These are phyloP conservation scores for Termitomyces sp. DNA, from an alignment of 768 basidiomycete species.

Conservation along the genomic window DNA sequence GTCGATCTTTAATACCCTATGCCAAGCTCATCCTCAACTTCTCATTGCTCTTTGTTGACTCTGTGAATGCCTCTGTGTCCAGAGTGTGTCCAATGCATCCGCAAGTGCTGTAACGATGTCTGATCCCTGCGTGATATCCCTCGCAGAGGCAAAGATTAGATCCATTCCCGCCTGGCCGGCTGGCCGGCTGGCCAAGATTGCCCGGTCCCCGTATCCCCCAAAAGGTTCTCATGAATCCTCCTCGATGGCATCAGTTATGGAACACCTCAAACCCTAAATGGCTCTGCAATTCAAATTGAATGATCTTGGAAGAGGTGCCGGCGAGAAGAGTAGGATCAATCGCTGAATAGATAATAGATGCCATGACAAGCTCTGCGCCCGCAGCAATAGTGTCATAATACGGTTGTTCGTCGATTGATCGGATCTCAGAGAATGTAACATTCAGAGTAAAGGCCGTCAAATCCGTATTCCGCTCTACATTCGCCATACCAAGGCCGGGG, in stretches of 20 bases:
- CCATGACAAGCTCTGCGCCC: neutral
- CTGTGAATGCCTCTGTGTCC: neutral
- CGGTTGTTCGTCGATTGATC: neutral
- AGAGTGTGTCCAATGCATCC: neutral
- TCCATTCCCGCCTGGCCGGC: neutral
- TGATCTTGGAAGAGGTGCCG: neutral
- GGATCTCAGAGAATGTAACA: neutral
- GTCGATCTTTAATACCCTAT: too few species aligned
- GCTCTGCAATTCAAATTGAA: neutral
- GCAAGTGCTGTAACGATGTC: neutral
- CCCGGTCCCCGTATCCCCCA: neutral
- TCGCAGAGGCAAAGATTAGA: neutral
- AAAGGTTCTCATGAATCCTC: neutral
- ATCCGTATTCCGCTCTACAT: neutral
- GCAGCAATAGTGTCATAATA: neutral
- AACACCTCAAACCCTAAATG: neutral
- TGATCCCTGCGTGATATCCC: neutral
- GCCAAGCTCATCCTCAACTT: neutral
- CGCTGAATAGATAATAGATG: neutral
- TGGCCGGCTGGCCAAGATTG: neutral
- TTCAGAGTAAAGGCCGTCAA: neutral
- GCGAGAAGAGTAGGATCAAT: neutral
- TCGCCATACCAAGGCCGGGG: neutral
- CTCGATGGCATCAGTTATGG: neutral
- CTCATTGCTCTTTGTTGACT: neutral